Evolutionary conservation across 345 rosid genomes (phyloP), one percentile per base, ranked within the genome.

Genomic region (Hirschfeldia incana): DNA sequence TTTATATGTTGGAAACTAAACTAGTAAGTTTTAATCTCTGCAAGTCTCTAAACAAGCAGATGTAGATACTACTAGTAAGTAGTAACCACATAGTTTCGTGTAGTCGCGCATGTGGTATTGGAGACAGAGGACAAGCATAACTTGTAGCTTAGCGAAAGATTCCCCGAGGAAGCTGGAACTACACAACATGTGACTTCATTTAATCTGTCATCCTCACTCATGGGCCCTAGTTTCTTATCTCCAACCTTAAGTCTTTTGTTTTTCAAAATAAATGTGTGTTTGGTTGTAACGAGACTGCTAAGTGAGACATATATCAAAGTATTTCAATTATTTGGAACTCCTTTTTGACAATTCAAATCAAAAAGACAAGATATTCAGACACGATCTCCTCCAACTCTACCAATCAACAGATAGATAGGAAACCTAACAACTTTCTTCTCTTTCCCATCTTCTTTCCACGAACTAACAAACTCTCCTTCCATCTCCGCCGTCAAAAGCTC

Each of bases 391-490:
- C 91, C 93, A 7, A 84, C 89, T 79, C 46, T 87, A 1, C 98
- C 98, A 36, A 88, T 90, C 91, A 82, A 86, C 75, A 91, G 66
- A 77, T 84, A 75, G 81, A 93, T 79, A 10, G 95, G 97, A 72
- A 60, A 89, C 74, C 58, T 85, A 70, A 89, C 89, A 30, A 28
- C 13, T 68, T 93, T 91, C 34, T 46, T 65, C 10, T 36, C 72
- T 0, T 58, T 12, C 0, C 88, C 87, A 66, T 86, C 87, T 42
- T 89, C 87, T 1, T 65, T 74, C 98, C 94, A 91, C 10, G 89
- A 87, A 11, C 55, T 66, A 80, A 70, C 68, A 81, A 93, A 86
- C 4, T 84, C 84, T 39, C 70, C 71, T 4, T 75, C 65, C 73
- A 85, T 78, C 42, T 78, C 87, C 13, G 76, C 82, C 2, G 73